phyloP scores from a whole-genome alignment of 129 eudicot species.

The Rutidosis leptorrhynchoides region DNA sequence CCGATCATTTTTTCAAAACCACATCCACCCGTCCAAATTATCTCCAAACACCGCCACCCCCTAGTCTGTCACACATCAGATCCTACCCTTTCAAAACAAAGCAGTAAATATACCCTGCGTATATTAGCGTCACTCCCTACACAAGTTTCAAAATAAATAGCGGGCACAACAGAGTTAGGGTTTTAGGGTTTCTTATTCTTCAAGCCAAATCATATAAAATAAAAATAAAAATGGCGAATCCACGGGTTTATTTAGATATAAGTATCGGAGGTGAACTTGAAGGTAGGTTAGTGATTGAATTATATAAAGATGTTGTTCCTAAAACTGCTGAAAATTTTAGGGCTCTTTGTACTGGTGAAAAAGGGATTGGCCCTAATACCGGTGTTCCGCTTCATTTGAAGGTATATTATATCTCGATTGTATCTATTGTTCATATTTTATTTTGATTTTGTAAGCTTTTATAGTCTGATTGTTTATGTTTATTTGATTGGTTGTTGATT shows the following conservation, averaged over 20 bases:
- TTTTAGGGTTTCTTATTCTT: conserved; percentile 1
- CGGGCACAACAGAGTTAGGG: conserved; percentile 4
- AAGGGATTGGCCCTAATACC: conserved; percentile 64
- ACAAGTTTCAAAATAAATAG: conserved; percentile 37
- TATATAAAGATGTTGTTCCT: conserved; percentile 71
- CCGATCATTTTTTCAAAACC: not conserved
- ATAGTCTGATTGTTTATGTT: not conserved
- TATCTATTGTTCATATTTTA: not conserved
- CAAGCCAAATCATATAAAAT: not conserved
- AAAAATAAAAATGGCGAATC: conserved; percentile 41
- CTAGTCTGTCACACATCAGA: conserved; percentile 18
- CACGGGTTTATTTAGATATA: conserved; percentile 64
- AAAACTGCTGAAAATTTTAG: conserved; percentile 92
- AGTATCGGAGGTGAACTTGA: conserved; percentile 89
- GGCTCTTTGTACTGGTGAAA: conserved; percentile 95
- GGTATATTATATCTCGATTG: conserved; percentile 35
- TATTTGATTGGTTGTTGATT: too few relatives aligned
- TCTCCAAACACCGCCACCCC: conserved; percentile 12
- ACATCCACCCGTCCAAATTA: not conserved
- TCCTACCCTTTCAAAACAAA: not conserved
- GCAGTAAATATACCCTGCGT: conserved; percentile 31
- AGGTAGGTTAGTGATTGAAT: conserved; percentile 77
- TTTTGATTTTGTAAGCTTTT: not conserved
- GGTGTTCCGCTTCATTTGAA: conserved; percentile 83
- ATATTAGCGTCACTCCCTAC: conserved; percentile 29